A percentile compares a stretch with the other conserved stretches of the same genome.
These are phyloP conservation scores for Raphanus hybrid DNA, from an alignment of 441 rosid genomes.

Conservation along the genomic window DNA sequence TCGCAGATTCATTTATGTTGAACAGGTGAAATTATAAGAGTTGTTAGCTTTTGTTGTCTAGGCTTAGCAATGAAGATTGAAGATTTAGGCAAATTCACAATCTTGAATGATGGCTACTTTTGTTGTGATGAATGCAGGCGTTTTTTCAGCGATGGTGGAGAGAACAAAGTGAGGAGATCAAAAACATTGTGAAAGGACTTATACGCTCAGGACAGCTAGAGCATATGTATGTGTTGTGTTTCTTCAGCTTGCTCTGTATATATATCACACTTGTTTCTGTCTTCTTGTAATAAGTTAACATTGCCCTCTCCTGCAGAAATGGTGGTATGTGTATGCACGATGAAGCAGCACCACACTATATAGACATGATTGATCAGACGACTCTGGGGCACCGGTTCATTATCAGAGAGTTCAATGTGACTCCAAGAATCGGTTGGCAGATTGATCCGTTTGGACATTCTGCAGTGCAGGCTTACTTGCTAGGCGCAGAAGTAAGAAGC, in stretches of 20 bases:
- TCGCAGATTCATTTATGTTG: conserved; percentile 90
- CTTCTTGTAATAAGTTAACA: not conserved
- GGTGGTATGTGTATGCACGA: conserved; percentile 99
- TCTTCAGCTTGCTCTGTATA: not conserved
- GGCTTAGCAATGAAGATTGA: not conserved
- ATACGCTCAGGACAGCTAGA: conserved; percentile 94
- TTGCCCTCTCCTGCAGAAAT: conserved; percentile 58
- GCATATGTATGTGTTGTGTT: conserved; percentile 63
- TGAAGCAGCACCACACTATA: conserved; percentile 93
- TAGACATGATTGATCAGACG: conserved; percentile 99
- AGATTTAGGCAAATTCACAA: not conserved
- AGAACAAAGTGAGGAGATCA: conserved; percentile 73
- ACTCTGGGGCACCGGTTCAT: conserved; percentile 93
- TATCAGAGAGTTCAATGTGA: conserved; percentile 77
- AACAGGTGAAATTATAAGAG: conserved; percentile 48
- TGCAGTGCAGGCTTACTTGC: conserved; percentile 96
- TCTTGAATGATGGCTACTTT: not conserved
- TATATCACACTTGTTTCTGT: conserved; percentile 2
- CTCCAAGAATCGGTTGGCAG: conserved; percentile 99
- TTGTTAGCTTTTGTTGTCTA: not conserved
- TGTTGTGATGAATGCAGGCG: conserved; percentile 60
- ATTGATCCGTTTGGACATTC: conserved; percentile 99
- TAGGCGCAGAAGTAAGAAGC: conserved; percentile 83
- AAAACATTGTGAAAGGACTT: conserved; percentile 66
- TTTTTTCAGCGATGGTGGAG: conserved; percentile 99